phyloP scores from a whole-genome alignment of 106 monocot species.

The Chionographis japonica region DNA sequence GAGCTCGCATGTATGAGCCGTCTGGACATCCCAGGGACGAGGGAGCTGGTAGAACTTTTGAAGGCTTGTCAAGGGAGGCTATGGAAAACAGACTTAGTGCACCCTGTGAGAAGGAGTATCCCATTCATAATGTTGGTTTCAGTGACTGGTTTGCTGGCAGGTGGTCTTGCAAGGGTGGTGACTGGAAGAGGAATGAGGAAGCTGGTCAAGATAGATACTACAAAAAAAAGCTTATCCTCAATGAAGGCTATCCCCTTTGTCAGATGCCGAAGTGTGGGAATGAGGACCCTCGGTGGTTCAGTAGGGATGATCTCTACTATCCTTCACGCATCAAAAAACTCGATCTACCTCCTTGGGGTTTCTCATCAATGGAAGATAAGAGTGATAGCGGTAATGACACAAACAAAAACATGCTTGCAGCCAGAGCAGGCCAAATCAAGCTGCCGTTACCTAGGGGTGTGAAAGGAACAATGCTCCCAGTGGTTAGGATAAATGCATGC shows the following conservation, averaged over 20 bases:
- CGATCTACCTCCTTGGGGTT: slow-evolving; percentile 83
- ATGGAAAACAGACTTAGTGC: slow-evolving; percentile 28
- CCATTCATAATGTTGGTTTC: slow-evolving; percentile 17
- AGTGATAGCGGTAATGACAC: slow-evolving; percentile 48
- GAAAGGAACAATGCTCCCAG: slow-evolving; percentile 78
- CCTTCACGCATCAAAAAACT: slow-evolving; percentile 54
- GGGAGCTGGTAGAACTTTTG: slow-evolving; percentile 22
- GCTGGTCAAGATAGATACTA: slow-evolving; percentile 49
- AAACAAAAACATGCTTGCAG: slow-evolving; percentile 30
- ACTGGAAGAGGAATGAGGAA: slow-evolving; percentile 98
- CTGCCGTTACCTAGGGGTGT: slow-evolving; percentile 36
- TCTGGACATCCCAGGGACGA: slow-evolving; percentile 35
- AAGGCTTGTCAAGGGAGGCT: slow-evolving; percentile 33
- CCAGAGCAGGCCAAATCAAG: slow-evolving; percentile 32
- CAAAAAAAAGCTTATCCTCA: slow-evolving; percentile 73
- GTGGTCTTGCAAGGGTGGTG: slow-evolving; percentile 95
- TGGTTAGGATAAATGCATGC: slow-evolving; percentile 83
- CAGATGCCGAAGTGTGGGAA: slow-evolving; percentile 64
- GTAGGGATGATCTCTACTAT: slow-evolving; percentile 69
- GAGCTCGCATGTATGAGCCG: slow-evolving; percentile 21
- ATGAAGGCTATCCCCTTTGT: slow-evolving; percentile 86
- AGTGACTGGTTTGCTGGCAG: slow-evolving; percentile 64
- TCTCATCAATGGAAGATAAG: slow-evolving; percentile 65
- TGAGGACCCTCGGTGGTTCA: slow-evolving; percentile 77
- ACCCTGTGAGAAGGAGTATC: slow-evolving; percentile 28